These are phyloP conservation scores for Xanthoconium separans DNA, from an alignment of 1,284 basidiomycete species.

Conservation along the genomic window DNA sequence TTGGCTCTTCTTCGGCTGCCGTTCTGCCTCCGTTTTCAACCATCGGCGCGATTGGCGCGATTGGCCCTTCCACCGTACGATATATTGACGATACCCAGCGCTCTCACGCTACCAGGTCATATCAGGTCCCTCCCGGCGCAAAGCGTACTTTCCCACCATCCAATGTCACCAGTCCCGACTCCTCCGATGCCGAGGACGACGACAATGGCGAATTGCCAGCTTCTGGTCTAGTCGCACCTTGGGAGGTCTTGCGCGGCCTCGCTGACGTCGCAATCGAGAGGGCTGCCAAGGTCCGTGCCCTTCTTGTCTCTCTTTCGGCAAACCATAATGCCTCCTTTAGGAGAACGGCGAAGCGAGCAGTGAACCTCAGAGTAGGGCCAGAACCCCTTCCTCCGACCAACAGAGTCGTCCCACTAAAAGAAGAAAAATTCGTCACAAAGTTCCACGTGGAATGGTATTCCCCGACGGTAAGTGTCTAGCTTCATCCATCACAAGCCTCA, in stretches of 20 bases:
- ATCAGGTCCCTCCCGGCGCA: constrained; percentile 40
- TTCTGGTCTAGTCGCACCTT: constrained; percentile 76
- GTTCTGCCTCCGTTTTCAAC: constrained; percentile 71
- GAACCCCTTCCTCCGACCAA: constrained; percentile 68
- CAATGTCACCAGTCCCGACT: constrained; percentile 70
- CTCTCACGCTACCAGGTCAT: constrained; percentile 38
- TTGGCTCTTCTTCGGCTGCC: constrained; percentile 40
- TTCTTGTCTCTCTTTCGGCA: neutral
- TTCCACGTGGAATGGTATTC: constrained; percentile 52
- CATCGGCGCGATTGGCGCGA: constrained; percentile 58
- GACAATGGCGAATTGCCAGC: constrained; percentile 77
- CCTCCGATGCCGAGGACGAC: constrained; percentile 72
- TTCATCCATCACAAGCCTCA: constrained; percentile 6
- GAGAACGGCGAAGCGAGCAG: constrained; percentile 70
- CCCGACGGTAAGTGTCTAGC: constrained; percentile 56
- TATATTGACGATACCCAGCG: constrained; percentile 47
- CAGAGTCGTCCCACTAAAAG: constrained; percentile 66
- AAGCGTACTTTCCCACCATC: constrained; percentile 63
- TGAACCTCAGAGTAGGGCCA: constrained; percentile 69
- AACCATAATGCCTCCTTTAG: constrained; percentile 33
- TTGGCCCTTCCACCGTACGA: constrained; percentile 57
- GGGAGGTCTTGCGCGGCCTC: constrained; percentile 77
- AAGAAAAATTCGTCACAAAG: constrained; percentile 63
- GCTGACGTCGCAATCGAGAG: constrained; percentile 78
- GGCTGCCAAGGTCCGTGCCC: constrained; percentile 62